Evolutionary conservation across 73 alveolate species (phyloP).

Genomic region (Loxodes magnus): DNA sequence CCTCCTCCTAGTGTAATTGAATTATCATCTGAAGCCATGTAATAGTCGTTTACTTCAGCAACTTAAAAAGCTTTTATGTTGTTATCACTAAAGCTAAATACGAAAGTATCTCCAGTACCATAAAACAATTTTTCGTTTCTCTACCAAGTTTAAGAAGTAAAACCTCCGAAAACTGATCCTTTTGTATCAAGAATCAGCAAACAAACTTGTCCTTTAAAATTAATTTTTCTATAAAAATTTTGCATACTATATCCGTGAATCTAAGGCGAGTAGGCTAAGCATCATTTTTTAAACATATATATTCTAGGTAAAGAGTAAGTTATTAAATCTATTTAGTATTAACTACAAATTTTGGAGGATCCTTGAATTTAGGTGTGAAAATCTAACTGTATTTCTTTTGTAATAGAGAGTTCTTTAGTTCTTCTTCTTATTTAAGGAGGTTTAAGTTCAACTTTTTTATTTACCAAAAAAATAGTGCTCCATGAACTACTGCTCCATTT

Average conservation of each 20-base stretch:
- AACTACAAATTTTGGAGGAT: too few species aligned
- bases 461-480: too few species aligned
- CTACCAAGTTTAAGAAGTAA: conserved; percentile 3
- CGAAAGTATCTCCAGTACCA: conserved; percentile 13
- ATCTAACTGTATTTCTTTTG: too few species aligned
- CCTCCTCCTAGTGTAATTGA: conserved; percentile 3
- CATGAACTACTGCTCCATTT: too few species aligned
- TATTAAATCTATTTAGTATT: too few species aligned
- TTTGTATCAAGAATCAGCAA: conserved; percentile 1
- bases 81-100: background rate
- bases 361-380: too few species aligned
- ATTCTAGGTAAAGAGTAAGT: background rate
- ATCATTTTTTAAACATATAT: background rate
- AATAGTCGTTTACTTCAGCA: background rate
- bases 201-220: background rate
- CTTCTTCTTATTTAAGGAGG: too few species aligned
- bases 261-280: background rate
- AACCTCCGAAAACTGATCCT: conserved; percentile 1
- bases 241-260: background rate
- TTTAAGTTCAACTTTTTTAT: too few species aligned
- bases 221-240: background rate
- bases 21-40: conserved; percentile 10
- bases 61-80: background rate
- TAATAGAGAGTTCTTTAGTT: too few species aligned
- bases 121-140: background rate